A percentile compares a stretch with the other conserved stretches of the same genome.
Conservation (phyloP, 75 land plant genomes). For the Sequoiadendron giganteum region DNA sequence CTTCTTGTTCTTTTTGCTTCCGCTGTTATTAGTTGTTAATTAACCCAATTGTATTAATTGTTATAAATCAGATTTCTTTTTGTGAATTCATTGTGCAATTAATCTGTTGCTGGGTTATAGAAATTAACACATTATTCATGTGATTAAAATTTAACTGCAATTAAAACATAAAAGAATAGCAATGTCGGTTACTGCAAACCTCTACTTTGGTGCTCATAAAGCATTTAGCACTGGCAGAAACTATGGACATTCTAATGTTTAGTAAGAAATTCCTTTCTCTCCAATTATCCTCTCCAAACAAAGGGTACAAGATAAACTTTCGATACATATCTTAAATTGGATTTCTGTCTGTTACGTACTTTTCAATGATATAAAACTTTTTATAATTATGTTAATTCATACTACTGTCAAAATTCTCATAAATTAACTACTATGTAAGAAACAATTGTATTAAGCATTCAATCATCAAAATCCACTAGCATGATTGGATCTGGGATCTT, state of each 20-base stretch:
- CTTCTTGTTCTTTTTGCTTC: too few relatives aligned
- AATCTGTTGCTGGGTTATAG: too few relatives aligned
- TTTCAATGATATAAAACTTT: not conserved
- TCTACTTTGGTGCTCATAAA: not conserved
- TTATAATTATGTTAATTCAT: not conserved
- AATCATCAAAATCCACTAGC: not conserved
- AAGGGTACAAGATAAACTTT: not conserved
- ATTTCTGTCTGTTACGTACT: not conserved
- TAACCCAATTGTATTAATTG: too few relatives aligned
- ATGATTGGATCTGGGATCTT: not conserved
- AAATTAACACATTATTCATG: too few relatives aligned
- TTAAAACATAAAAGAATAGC: not conserved
- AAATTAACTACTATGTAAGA: not conserved
- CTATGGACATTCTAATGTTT: not conserved
- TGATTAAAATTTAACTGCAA: too few relatives aligned
- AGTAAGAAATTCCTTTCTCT: not conserved
- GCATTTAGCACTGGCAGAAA: not conserved
- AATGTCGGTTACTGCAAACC: not conserved
- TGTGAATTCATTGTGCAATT: too few relatives aligned
- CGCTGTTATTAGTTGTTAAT: too few relatives aligned
- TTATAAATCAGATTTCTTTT: too few relatives aligned
- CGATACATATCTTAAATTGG: not conserved
- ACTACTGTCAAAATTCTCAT: not conserved
- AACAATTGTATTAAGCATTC: not conserved
- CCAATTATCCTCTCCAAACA: not conserved